Conservation (phyloP, 2,329 filamentous ascomycete genomes). For the Aspergillus transmontanensis region DNA sequence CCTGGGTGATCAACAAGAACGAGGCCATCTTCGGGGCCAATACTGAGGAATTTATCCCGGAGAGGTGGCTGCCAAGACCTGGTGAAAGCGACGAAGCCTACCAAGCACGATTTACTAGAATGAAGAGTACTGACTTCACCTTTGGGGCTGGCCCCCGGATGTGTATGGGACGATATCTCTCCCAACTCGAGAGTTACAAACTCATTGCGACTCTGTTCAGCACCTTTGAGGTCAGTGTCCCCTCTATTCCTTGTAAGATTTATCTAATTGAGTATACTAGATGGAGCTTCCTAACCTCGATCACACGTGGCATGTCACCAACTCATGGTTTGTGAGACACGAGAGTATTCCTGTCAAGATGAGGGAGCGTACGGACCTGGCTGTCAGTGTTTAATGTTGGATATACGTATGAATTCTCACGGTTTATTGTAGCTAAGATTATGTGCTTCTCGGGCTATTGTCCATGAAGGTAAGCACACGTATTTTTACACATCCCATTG, state of each 20-base stretch:
- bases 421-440: background rate
- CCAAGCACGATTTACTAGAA: slow-evolving; percentile 19
- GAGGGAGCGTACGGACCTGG: background rate
- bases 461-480: background rate
- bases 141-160: slow-evolving; percentile 60
- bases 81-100: slow-evolving; percentile 19
- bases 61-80: slow-evolving; percentile 25
- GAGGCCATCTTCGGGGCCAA: slow-evolving; percentile 25
- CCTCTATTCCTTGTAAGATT: background rate
- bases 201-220: slow-evolving; percentile 55
- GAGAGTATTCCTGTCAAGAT: background rate
- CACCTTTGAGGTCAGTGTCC: slow-evolving; percentile 17
- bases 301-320: background rate
- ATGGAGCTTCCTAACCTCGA: background rate
- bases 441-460: background rate
- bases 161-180: slow-evolving; percentile 59
- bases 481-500: too few relatives aligned
- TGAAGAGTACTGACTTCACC: slow-evolving; percentile 26
- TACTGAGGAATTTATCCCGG: slow-evolving; percentile 24
- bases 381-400: background rate
- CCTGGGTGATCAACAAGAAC: slow-evolving; percentile 34
- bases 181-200: slow-evolving; percentile 62
- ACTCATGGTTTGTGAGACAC: background rate
- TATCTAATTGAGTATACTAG: background rate
- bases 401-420: background rate